A percentile compares a stretch with the other conserved stretches of the same genome.
Conservation (phyloP, 371 early-diverging fungal genomes). For the Catenaria anguillulae region DNA sequence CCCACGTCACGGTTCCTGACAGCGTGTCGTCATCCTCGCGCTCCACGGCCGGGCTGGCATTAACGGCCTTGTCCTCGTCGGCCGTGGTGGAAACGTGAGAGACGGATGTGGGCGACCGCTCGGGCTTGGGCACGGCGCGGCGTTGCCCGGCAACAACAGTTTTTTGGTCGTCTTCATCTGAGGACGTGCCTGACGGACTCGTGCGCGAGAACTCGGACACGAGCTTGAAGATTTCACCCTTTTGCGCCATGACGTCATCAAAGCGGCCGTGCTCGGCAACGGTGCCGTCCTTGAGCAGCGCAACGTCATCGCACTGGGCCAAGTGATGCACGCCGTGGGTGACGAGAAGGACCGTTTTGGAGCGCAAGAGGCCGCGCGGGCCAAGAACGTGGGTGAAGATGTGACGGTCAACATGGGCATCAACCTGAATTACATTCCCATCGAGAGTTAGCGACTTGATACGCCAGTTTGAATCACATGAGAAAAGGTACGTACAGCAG, state of each 20-base stretch:
- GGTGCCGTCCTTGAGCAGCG: conserved; percentile 37
- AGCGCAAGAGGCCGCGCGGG: conserved; percentile 50
- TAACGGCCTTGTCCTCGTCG: background rate
- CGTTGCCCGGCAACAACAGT: too few species aligned
- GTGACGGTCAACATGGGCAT: conserved; percentile 55
- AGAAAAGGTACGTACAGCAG: too few species aligned
- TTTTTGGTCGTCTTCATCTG: too few species aligned
- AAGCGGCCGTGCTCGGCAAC: conserved; percentile 41
- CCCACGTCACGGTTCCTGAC: conserved; percentile 48
- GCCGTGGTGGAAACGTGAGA: too few species aligned
- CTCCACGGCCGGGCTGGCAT: conserved; percentile 23
- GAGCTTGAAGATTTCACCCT: conserved; percentile 14
- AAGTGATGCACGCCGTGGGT: conserved; percentile 28
- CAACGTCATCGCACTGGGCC: conserved; percentile 28
- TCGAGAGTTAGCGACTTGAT: too few species aligned
- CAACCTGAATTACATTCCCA: too few species aligned
- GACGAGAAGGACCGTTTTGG: conserved; percentile 28
- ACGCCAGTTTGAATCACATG: too few species aligned
- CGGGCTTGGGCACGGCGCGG: too few species aligned
- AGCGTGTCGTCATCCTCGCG: conserved; percentile 20
- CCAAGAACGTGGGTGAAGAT: conserved; percentile 62
- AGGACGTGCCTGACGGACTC: background rate
- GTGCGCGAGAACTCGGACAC: background rate
- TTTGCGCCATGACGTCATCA: conserved; percentile 30
- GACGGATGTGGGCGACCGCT: too few species aligned